Evolutionary conservation across 805 yeast species (phyloP), one percentile per base, ranked within the genome.

Genomic region (Schwanniomyces occidentalis): DNA sequence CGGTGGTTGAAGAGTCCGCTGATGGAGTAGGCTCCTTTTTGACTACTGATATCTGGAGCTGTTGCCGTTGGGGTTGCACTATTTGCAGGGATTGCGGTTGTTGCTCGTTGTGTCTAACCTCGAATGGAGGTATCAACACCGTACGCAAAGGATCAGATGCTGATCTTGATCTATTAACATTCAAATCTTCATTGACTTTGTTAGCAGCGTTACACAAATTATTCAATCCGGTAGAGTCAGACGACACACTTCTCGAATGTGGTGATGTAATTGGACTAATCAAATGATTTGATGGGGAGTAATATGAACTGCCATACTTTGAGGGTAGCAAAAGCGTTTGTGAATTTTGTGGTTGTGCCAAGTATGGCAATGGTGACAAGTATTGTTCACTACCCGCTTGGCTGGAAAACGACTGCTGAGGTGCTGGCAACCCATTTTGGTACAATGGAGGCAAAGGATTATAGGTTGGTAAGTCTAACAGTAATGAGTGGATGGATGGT

Each of bases 401-500:
- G 8, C 9, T 24, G 15, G 12, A 17, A 17, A 8, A 21, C 5
- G 10, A 9, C 7, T 18, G 18, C 18, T 30, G 16, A 6, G 34
- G 27, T 6, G 24, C 27, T 23, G 34, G 34, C 15, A 30, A 26
- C 7, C 27, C 15, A 10, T 13, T 23, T n/a, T 13, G 16, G 25
- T 27, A 21, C 9, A 38, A 24, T 22, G 42, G 35, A 3, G 40
- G 35, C 12, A 31, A 26, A 9, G 9, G 32, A 29, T 27, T 19
- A 13, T 31, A 30, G 45, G 53, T 21, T 6, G 62, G 62, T 38
- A 62, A 46, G 28, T 64, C 66, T 52, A 64, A 56, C 34, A 51
- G 48, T 27, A 63, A 59, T 27, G 62, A 51, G 35, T 54, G 61
- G 32, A 64, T 62, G 15, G 67, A 53, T 15, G 71, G 71, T 18